A percentile compares a stretch with the other conserved stretches of the same genome.
Conservation (phyloP, 495 filamentous ascomycete genomes). For the Aspergillus indologenus region DNA sequence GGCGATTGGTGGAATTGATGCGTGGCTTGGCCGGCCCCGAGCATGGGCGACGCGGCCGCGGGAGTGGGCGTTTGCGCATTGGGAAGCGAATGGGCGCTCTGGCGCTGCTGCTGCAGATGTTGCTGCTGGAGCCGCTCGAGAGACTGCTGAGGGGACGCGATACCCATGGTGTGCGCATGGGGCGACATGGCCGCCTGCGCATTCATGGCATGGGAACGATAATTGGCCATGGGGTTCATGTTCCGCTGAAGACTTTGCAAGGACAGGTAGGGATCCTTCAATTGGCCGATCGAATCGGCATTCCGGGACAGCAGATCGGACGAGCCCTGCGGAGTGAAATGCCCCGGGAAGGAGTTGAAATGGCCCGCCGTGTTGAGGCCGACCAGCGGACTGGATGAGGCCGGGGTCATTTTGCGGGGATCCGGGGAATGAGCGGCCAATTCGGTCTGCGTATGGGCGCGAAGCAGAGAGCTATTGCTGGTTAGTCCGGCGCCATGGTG, state of each 20-base stretch:
- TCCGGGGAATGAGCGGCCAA: conserved; percentile 35
- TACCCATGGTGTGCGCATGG: conserved; percentile 30
- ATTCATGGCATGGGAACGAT: conserved; percentile 32
- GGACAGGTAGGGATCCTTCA: conserved; percentile 25
- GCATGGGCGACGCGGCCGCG: conserved; percentile 25
- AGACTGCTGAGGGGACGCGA: conserved; percentile 39
- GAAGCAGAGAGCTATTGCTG: conserved; percentile 28
- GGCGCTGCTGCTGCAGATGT: conserved; percentile 34
- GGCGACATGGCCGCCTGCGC: conserved; percentile 28
- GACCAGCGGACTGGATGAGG: conserved; percentile 32
- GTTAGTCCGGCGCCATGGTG: conserved; percentile 31
- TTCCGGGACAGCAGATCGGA: conserved; percentile 35
- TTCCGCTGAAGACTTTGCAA: conserved; percentile 36
- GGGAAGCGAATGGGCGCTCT: conserved; percentile 21
- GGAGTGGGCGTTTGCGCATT: conserved; percentile 21
- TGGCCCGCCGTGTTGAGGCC: conserved; percentile 32
- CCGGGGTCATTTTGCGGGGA: conserved; percentile 39
- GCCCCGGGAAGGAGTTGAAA: conserved; percentile 32
- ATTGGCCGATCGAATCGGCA: conserved; percentile 30
- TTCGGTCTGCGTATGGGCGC: conserved; percentile 30
- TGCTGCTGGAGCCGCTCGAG: conserved; percentile 37
- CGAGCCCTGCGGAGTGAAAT: conserved; percentile 34
- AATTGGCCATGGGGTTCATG: conserved; percentile 36
- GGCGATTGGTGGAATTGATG: conserved; percentile 13
- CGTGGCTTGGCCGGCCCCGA: conserved; percentile 14